A percentile compares a stretch with the other conserved stretches of the same genome.
phyloP scores from a whole-genome alignment of 768 basidiomycete species.

The Amanita pseudoporphyria region DNA sequence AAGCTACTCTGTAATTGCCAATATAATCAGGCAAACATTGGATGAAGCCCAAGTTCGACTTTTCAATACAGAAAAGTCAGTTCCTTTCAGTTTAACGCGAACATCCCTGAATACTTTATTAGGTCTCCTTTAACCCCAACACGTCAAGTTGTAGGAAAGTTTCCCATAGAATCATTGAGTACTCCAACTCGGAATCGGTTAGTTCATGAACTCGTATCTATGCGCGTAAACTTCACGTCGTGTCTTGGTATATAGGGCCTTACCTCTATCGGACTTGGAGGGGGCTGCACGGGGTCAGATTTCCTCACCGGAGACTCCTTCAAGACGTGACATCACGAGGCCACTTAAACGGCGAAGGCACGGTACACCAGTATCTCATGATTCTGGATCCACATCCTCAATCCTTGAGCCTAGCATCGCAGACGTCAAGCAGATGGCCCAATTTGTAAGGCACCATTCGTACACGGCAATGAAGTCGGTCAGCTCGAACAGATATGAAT shows the following conservation, averaged over 20 bases:
- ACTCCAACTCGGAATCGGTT: constrained; percentile 1
- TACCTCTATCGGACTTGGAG: neutral
- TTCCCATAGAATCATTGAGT: neutral
- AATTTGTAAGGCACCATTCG: constrained; percentile 16
- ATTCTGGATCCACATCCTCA: neutral
- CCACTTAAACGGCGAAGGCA: constrained; percentile 2
- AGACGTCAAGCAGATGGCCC: constrained; percentile 17
- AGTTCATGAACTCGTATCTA: neutral
- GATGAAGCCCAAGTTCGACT: neutral
- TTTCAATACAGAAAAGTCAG: neutral
- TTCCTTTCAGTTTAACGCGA: neutral
- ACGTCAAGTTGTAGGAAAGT: neutral
- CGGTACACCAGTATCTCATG: neutral
- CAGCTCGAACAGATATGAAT: constrained; percentile 35
- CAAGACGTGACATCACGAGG: neutral
- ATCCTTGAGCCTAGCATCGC: neutral
- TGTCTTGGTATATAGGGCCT: neutral
- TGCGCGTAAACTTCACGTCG: neutral
- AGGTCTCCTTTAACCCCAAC: neutral
- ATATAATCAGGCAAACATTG: neutral
- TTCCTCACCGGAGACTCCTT: neutral
- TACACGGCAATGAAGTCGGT: constrained; percentile 9
- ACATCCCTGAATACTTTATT: neutral
- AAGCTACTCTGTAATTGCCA: too few relatives aligned
- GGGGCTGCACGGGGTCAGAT: neutral